Evolutionary conservation across 371 early-diverging fungal species (phyloP).

Genomic region (Mortierella sp.): DNA sequence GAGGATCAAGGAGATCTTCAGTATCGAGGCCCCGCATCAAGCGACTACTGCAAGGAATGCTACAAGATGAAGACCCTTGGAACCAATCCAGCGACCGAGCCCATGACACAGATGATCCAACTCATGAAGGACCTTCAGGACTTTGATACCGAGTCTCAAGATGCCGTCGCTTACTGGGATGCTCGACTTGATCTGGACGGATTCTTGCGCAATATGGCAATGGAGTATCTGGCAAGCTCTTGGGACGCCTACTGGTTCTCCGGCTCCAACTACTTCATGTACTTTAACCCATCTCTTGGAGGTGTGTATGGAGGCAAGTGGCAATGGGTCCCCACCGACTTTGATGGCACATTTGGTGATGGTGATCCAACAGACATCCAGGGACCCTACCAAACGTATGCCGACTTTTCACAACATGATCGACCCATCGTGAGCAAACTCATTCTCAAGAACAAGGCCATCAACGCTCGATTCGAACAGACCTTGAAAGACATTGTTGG

Average conservation of each 20-base stretch:
- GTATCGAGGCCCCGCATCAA: conserved; percentile 40
- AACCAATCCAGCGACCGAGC: conserved; percentile 22
- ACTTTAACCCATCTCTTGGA: conserved; percentile 15
- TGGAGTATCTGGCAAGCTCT: conserved; percentile 57
- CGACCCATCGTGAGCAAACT: conserved; percentile 30
- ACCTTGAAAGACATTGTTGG: conserved; percentile 14
- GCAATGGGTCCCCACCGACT: conserved; percentile 40
- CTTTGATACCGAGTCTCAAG: conserved; percentile 12
- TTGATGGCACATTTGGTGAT: conserved; percentile 34
- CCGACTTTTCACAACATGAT: conserved; percentile 6
- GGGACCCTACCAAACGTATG: conserved; percentile 16
- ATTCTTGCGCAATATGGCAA: conserved; percentile 53
- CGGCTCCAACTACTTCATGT: conserved; percentile 37
- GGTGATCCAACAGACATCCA: conserved; percentile 9
- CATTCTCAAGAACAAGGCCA: conserved; percentile 30
- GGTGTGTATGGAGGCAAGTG: conserved; percentile 9
- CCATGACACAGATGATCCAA: conserved; percentile 42
- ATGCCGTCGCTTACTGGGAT: conserved; percentile 30
- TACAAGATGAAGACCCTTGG: conserved; percentile 34
- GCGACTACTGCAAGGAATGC: conserved; percentile 36
- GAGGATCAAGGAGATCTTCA: conserved; percentile 52
- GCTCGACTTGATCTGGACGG: conserved; percentile 30
- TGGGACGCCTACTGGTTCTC: conserved; percentile 47
- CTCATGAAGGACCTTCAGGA: conserved; percentile 40
- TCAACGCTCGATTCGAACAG: conserved; percentile 24